A percentile compares a stretch with the other conserved stretches of the same genome.
These are phyloP conservation scores for Turnera subulata DNA, from an alignment of 345 rosid genomes.

Conservation along the genomic window DNA sequence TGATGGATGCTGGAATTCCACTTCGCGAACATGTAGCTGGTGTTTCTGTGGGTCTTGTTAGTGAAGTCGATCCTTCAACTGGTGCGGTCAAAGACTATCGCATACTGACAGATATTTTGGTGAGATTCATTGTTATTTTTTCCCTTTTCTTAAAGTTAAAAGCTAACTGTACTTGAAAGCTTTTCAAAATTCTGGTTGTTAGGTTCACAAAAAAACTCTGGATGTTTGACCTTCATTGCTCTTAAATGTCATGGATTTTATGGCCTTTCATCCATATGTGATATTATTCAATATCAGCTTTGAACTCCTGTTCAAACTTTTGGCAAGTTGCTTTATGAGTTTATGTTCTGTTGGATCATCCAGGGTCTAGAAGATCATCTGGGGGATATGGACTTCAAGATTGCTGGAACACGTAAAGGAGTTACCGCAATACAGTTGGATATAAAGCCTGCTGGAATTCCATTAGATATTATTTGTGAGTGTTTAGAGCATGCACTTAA, in stretches of 20 bases:
- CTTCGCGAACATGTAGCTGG: constrained; percentile 91
- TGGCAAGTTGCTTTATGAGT: constrained; percentile 8
- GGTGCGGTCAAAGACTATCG: constrained; percentile 78
- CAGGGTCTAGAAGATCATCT: constrained; percentile 98
- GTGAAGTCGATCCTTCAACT: constrained; percentile 64
- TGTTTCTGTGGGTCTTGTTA: constrained; percentile 92
- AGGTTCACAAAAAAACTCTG: no score
- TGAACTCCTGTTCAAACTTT: not conserved
- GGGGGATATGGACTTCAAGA: constrained; percentile 99
- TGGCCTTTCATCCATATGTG: not conserved
- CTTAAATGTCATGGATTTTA: not conserved
- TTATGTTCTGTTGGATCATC: constrained; percentile 2
- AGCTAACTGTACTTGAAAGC: no score
- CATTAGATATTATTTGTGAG: constrained; percentile 87
- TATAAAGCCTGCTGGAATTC: constrained; percentile 99
- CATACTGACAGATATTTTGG: constrained; percentile 89
- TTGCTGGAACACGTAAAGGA: constrained; percentile 90
- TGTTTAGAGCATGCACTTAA: constrained; percentile 71
- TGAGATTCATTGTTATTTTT: constrained; percentile 31
- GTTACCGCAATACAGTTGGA: constrained; percentile 91
- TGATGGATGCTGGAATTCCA: constrained; percentile 96
- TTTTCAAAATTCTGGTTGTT: no score
- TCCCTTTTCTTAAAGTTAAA: not conserved
- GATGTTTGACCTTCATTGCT: no score
- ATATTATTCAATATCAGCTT: not conserved